These are phyloP conservation scores for Solanum virginianum DNA, from an alignment of 257 asterid genomes.

Conservation along the genomic window DNA sequence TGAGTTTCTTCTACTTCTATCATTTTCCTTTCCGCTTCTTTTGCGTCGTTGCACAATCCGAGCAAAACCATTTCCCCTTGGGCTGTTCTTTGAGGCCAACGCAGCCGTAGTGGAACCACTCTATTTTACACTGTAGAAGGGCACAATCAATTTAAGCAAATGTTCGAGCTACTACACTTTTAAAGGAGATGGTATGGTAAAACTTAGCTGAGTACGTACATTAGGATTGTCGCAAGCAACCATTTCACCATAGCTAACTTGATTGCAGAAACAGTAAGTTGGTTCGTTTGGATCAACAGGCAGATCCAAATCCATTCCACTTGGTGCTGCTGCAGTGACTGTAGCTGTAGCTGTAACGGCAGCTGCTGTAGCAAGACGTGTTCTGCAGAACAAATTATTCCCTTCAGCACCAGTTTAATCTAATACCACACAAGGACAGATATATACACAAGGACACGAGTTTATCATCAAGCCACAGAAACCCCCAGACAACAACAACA, in stretches of 20 bases:
- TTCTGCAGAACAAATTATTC: constrained; percentile 29
- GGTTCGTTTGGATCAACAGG: constrained; percentile 99
- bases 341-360: constrained; percentile 34
- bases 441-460: too few species aligned
- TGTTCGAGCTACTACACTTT: background rate
- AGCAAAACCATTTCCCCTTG: constrained; percentile 93
- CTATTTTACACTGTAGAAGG: constrained; percentile 81
- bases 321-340: constrained; percentile 33
- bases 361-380: constrained; percentile 57
- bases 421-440: background rate
- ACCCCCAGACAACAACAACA: background rate
- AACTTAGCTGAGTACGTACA: constrained; percentile 24
- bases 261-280: constrained; percentile 91
- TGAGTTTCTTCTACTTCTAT: background rate
- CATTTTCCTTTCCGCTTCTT: constrained; percentile 55
- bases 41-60: constrained; percentile 65
- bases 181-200: background rate
- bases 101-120: constrained; percentile 95
- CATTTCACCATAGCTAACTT: constrained; percentile 99
- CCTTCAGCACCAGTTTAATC: background rate
- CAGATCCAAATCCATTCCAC: constrained; percentile 72
- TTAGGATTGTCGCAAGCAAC: constrained; percentile 94
- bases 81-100: constrained; percentile 92
- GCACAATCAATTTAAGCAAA: background rate
- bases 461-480: background rate